Conservation (phyloP, 768 basidiomycete species). For the Exidia glandulosa region DNA sequence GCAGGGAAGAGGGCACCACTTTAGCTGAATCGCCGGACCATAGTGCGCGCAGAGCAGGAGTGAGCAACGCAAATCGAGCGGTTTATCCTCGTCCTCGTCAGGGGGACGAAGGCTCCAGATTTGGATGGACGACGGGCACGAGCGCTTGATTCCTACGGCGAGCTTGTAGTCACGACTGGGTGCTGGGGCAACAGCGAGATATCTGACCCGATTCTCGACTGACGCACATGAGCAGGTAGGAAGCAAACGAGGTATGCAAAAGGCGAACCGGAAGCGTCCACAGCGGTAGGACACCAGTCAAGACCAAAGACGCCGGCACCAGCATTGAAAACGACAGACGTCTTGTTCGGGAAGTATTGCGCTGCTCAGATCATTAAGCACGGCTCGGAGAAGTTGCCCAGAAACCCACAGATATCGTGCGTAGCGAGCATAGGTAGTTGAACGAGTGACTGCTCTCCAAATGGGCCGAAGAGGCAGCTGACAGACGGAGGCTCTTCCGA, state of each 20-base stretch:
- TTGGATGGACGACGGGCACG: conserved; percentile 63
- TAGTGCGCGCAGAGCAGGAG: conserved; percentile 77
- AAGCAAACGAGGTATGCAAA: neutral
- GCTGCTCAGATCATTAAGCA: conserved; percentile 28
- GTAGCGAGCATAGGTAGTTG: conserved; percentile 46
- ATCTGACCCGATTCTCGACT: conserved; percentile 40
- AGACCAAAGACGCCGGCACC: conserved; percentile 83
- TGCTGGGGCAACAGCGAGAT: conserved; percentile 73
- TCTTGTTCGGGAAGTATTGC: conserved; percentile 44
- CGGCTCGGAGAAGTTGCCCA: neutral
- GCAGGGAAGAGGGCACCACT: conserved; percentile 89
- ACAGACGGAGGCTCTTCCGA: conserved; percentile 43
- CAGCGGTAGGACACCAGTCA: conserved; percentile 85
- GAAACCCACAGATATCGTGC: conserved; percentile 42
- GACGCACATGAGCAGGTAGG: neutral
- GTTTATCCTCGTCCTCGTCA: conserved; percentile 14
- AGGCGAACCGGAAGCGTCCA: conserved; percentile 18
- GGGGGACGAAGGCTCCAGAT: conserved; percentile 57
- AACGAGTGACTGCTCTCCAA: conserved; percentile 37
- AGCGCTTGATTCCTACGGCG: conserved; percentile 53
- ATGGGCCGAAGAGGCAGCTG: conserved; percentile 56
- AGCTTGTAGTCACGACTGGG: conserved; percentile 55
- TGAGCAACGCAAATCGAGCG: conserved; percentile 58
- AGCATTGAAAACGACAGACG: conserved; percentile 66
- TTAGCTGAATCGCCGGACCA: conserved; percentile 69